These are phyloP conservation scores for Dictyostelium brefeldianum DNA, from an alignment of 78 protist species.

Conservation along the genomic window DNA sequence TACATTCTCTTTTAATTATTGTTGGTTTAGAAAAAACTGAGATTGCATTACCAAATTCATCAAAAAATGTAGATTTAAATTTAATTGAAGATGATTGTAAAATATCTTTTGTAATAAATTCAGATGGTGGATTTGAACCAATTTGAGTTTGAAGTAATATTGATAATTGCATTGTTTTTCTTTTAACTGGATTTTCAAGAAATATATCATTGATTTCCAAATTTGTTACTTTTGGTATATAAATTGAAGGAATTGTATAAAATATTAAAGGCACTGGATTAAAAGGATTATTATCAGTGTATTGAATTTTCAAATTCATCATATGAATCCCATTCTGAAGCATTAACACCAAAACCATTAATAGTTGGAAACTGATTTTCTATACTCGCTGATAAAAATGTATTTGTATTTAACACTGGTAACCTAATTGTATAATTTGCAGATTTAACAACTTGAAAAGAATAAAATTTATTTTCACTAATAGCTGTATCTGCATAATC, in stretches of 20 bases:
- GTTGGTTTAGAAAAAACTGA: no score
- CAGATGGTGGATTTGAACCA: background rate
- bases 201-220: background rate
- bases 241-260: background rate
- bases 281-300: constrained; percentile 10
- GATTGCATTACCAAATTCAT: background rate
- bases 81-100: background rate
- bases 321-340: background rate
- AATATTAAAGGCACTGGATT: constrained; percentile 42
- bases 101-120: no score
- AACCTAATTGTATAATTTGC: background rate
- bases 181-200: background rate
- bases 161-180: background rate
- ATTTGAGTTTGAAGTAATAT: background rate
- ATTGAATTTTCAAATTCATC: constrained; percentile 17
- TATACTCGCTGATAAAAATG: background rate
- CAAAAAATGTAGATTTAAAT: background rate
- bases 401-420: constrained; percentile 27
- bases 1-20: background rate
- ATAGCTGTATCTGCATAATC: background rate
- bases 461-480: no score
- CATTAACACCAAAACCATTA: background rate
- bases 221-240: background rate
- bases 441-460: background rate
- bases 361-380: background rate